Evolutionary conservation across 2,329 filamentous ascomycete genomes (phyloP).

Genomic region (Fusarium napiforme): DNA sequence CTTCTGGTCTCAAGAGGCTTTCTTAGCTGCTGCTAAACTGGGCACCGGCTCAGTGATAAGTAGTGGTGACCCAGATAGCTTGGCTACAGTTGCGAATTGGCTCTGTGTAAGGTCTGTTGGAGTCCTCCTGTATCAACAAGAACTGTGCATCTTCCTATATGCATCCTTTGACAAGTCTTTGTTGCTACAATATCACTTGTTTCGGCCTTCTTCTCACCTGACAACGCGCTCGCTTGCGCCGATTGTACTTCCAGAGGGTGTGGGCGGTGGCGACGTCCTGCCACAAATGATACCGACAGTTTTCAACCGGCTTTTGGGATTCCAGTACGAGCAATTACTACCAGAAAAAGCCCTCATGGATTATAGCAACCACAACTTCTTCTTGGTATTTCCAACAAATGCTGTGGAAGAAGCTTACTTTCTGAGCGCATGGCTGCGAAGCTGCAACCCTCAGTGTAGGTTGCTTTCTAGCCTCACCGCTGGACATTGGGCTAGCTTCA

Average conservation of each 20-base stretch:
- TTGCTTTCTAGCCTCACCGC: conserved; percentile 54
- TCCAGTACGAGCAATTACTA: conserved; percentile 49
- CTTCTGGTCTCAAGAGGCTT: conserved; percentile 37
- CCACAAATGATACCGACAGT: conserved; percentile 37
- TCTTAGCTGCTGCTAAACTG: conserved; percentile 25
- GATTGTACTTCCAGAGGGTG: conserved; percentile 18
- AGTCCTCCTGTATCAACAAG: conserved; percentile 47
- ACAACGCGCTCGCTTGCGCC: conserved; percentile 42
- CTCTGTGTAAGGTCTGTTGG: conserved; percentile 52
- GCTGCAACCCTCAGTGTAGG: conserved; percentile 52
- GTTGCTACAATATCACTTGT: conserved; percentile 52
- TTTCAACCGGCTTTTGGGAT: conserved; percentile 46
- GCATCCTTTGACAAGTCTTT: conserved; percentile 33
- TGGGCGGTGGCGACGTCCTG: conserved; percentile 8
- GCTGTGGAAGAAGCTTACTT: conserved; percentile 50
- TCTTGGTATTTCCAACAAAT: conserved; percentile 60
- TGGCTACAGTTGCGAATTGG: conserved; percentile 48
- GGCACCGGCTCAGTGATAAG: conserved; percentile 38
- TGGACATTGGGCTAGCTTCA: conserved; percentile 62
- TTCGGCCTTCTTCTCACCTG: conserved; percentile 44
- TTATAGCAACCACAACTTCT: conserved; percentile 51
- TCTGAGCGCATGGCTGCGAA: conserved; percentile 58
- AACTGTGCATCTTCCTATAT: conserved; percentile 55
- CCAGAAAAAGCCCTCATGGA: conserved; percentile 26
- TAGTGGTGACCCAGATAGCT: not conserved